Evolutionary conservation across 2,329 filamentous ascomycete genomes (phyloP).

Genomic region (Arthrobotrys sphaeroides): DNA sequence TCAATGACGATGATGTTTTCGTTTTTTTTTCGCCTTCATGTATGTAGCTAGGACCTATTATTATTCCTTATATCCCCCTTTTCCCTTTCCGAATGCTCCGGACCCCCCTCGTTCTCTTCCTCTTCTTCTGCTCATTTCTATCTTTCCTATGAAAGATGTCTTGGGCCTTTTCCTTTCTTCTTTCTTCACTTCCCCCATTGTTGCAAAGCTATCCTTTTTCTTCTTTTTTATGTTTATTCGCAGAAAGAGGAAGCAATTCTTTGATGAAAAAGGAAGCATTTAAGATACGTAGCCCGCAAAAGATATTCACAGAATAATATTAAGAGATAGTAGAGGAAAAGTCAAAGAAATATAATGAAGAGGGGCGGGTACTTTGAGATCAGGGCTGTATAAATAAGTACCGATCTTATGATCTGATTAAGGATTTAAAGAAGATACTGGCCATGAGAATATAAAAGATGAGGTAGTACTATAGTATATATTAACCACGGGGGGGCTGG

Average conservation of each 20-base stretch:
- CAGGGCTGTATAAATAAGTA: too few species aligned
- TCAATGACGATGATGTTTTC: conserved; percentile 13
- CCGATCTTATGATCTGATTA: too few species aligned
- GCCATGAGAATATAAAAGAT: too few species aligned
- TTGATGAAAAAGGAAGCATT: neutral
- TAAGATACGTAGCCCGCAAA: neutral
- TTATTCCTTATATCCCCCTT: neutral
- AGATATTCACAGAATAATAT: neutral
- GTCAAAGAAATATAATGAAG: too few species aligned
- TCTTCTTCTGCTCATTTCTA: neutral
- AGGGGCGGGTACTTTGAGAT: too few species aligned
- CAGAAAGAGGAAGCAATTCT: conserved; percentile 4
- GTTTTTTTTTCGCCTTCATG: conserved; percentile 30
- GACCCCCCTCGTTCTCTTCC: neutral
- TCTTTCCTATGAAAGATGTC: too few species aligned
- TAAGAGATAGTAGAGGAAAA: conserved; percentile 1
- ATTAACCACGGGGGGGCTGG: too few species aligned
- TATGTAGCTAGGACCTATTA: conserved; percentile 50
- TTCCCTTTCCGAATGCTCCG: neutral
- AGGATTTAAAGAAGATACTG: too few species aligned
- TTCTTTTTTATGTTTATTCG: neutral
- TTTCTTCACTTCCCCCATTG: neutral
- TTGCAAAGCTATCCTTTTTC: neutral
- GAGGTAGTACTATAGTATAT: too few species aligned
- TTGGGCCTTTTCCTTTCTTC: neutral